Base-by-base conservation (phyloP, 2,329 filamentous ascomycete genomes). In the Pyrenochaeta sp. region DNA sequence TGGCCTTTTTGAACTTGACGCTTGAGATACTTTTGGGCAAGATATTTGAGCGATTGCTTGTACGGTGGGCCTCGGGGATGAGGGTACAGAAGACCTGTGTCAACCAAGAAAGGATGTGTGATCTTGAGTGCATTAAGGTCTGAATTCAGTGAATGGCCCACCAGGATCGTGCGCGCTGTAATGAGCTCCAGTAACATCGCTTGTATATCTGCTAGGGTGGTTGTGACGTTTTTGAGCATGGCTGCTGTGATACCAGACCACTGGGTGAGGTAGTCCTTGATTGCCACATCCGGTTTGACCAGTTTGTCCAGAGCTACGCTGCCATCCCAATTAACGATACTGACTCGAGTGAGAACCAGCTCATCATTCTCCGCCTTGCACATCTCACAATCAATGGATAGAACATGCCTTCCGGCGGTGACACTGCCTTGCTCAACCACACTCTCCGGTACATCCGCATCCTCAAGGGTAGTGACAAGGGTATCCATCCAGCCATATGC, bases 311-410 rank as follows among this genome's bases (percentile, higher is more conserved):
- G 74, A 11, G 96, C 78, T 7, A 89, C 81, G 22, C 84, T 82
- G 35, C 92, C 92, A 57, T 91, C 84, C 93, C 94, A 99, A 48
- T 85, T 78, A 6, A 99, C 77, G 26, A 97, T 72, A 67, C 91
- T 96, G 67, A 97, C 87, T 43, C 94, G 85, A 2, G 94, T 95
- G 29, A 99, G 83, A 23, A 92, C 90, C 52, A 88, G 90, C 54
- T 89, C 83, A 34, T 85, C 85, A 48, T 87, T 84, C 47, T 86
- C 88, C 2, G 91, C 95, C 74, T 90, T 86, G 68, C 92, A 96
- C 94, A 99, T 99, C 72, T 99, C 94, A 72, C 94, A 99, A 68
- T 99, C 94, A 41, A 99, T 78, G 1, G 90, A 87, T 35, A 95
- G 76, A 8, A 96, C 76, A 24, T 87, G 81, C 51, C 90, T 84